phyloP scores from a whole-genome alignment of 345 rosid species.

The Combretum micranthum region DNA sequence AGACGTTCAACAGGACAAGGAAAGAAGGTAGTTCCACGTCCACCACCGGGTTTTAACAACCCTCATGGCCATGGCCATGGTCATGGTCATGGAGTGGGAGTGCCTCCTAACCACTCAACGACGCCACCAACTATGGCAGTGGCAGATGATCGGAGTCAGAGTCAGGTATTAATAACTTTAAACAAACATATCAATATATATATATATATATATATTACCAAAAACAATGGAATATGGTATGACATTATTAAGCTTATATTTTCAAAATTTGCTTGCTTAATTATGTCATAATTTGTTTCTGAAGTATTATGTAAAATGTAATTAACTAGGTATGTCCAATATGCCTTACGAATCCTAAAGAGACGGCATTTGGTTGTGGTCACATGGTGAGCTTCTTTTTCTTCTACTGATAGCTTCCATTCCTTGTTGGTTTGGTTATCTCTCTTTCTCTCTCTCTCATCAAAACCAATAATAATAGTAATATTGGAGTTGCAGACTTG shows the following conservation, averaged over 20 bases:
- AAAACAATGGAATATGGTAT: no score
- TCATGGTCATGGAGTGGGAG: no score
- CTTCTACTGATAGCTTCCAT: no score
- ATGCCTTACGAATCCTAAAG: conserved; percentile 50
- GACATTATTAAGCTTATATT: no score
- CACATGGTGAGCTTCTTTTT: conserved; percentile 52
- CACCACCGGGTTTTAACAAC: conserved; percentile 48
- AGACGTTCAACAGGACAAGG: conserved; percentile 44
- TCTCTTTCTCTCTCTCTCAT: no score
- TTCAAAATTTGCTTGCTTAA: no score
- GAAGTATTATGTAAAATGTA: neutral
- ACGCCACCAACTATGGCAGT: conserved; percentile 11
- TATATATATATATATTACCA: no score
- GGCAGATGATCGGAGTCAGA: conserved; percentile 30
- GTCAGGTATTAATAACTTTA: conserved; percentile 37
- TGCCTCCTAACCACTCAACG: conserved; percentile 10
- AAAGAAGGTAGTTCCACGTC: conserved; percentile 45
- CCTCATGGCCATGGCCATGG: conserved; percentile 20
- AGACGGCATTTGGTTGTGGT: conserved; percentile 64
- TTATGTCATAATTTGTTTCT: no score
- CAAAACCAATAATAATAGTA: no score
- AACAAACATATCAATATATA: no score
- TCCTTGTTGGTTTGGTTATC: no score
- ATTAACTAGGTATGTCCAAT: conserved; percentile 51
- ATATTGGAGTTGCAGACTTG: neutral